Evolutionary conservation across 768 basidiomycete genomes (phyloP).

Genomic region (Leccinum pellstonianum): DNA sequence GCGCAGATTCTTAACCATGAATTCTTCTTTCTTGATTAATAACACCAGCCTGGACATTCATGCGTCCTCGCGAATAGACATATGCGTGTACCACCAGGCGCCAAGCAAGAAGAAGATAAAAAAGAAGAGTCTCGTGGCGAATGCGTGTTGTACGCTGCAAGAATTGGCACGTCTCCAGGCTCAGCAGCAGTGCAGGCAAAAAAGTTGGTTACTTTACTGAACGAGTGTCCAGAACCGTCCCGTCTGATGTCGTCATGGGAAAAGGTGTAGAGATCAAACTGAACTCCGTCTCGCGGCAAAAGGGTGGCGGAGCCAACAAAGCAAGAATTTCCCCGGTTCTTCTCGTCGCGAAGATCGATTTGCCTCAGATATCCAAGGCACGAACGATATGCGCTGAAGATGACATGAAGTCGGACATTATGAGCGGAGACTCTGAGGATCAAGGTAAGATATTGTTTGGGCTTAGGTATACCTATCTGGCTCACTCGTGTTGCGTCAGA

Average conservation of each 20-base stretch:
- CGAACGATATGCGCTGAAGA: neutral
- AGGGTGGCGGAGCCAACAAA: conserved; percentile 10
- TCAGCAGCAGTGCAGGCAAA: conserved; percentile 34
- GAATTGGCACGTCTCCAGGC: conserved; percentile 53
- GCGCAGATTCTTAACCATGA: neutral
- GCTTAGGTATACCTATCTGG: neutral
- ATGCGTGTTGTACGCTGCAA: conserved; percentile 46
- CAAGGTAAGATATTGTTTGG: conserved; percentile 3
- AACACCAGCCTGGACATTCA: conserved; percentile 40
- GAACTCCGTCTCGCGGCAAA: conserved; percentile 28
- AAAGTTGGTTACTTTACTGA: conserved; percentile 37
- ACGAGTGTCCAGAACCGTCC: neutral
- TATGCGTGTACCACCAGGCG: conserved; percentile 58
- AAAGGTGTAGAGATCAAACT: conserved; percentile 47
- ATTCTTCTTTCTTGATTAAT: neutral
- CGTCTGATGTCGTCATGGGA: conserved; percentile 9
- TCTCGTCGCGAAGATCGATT: conserved; percentile 24
- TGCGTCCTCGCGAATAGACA: conserved; percentile 42
- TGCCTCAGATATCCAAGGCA: conserved; percentile 1
- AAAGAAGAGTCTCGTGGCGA: conserved; percentile 55
- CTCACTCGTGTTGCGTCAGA: neutral
- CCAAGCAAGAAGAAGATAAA: conserved; percentile 63
- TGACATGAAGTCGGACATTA: neutral
- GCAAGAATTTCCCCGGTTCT: conserved; percentile 2
- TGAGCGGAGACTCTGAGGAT: conserved; percentile 10